Percentiles rank a stretch among this genome's conserved stretches.
Conservation (phyloP, 768 basidiomycete genomes). For the Cubamyces lactineus region DNA sequence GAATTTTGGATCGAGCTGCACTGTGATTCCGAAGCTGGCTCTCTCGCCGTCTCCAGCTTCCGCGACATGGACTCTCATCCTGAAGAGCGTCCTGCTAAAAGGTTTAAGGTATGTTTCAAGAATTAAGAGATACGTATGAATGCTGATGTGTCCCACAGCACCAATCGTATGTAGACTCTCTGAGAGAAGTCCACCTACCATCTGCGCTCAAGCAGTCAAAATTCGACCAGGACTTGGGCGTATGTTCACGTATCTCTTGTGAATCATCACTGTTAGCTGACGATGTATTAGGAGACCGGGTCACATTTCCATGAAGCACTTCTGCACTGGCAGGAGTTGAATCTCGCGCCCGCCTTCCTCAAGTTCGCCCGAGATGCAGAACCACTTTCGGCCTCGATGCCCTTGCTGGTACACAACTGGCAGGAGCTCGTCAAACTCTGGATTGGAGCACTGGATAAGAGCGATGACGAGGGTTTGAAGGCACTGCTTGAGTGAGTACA, state of each 20-base stretch:
- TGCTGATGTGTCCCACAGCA: slow-evolving; percentile 47
- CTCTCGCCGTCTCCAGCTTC: background rate
- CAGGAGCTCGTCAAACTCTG: slow-evolving; percentile 67
- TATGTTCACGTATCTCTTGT: slow-evolving; percentile 22
- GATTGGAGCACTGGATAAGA: slow-evolving; percentile 55
- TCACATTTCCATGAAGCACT: slow-evolving; percentile 80
- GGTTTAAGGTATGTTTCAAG: slow-evolving; percentile 32
- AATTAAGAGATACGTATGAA: too few relatives aligned
- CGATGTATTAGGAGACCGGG: slow-evolving; percentile 61
- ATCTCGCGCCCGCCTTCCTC: slow-evolving; percentile 75
- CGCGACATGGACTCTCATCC: slow-evolving; percentile 16
- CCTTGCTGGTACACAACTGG: slow-evolving; percentile 82
- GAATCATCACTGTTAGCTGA: background rate
- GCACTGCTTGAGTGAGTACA: slow-evolving; percentile 74
- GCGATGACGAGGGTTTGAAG: slow-evolving; percentile 74
- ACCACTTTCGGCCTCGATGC: slow-evolving; percentile 71
- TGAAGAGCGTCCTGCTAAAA: slow-evolving; percentile 29
- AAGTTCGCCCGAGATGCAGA: slow-evolving; percentile 65
- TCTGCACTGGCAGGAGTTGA: slow-evolving; percentile 78
- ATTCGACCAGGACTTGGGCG: slow-evolving; percentile 65
- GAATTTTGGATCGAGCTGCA: background rate
- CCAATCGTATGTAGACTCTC: slow-evolving; percentile 67
- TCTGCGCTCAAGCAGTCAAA: slow-evolving; percentile 56
- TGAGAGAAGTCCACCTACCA: slow-evolving; percentile 75
- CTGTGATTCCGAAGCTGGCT: background rate